Evolutionary conservation across 2,329 filamentous ascomycete genomes (phyloP), one percentile per base, ranked within the genome.

Genomic region (Cercospora nicotianae): DNA sequence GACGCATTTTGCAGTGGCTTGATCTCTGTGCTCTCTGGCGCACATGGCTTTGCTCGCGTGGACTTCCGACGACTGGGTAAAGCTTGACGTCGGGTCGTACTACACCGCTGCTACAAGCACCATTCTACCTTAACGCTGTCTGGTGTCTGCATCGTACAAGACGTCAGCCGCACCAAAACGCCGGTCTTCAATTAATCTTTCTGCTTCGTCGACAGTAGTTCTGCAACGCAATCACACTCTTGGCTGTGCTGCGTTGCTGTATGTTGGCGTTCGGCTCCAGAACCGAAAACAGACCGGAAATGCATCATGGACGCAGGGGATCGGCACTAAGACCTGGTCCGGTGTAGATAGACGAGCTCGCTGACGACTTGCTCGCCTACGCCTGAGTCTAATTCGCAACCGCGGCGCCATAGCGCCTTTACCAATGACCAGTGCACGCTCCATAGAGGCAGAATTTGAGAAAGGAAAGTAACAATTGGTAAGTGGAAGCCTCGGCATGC

Each of bases 301-400:
- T 58, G 39, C 63, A 62, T 45, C 39, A 33, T 70, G 68, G 65
- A 60, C 58, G 60, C 39, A 33, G 31, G 60, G 63, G 67, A 71
- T 72, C 71, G 71, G 66, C 67, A 67, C 71, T 71, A 71, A 64
- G 55, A 61, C 59, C 67, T 60, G 67, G 30, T 60, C 57, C 63
- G 67, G 68, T 60, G 55, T 64, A 68, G 63, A 70, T 70, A 71
- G 70, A 74, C 69, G 69, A 72, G 65, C 64, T 9, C 33, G 67
- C 66, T 69, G 66, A 68, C 68, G 71, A 65, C 67, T 66, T 51
- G 20, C 63, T 72, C 72, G 72, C 71, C 65, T 74, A 42, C 63
- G 48, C 53, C 42, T 57, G 68, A 70, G 72, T 70, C 63, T 72
- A 71, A 67, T 69, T 67, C 26, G 36, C 48, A 28, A 45, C 64